phyloP scores from a whole-genome alignment of 345 rosid genomes.

The Ricinus communis region DNA sequence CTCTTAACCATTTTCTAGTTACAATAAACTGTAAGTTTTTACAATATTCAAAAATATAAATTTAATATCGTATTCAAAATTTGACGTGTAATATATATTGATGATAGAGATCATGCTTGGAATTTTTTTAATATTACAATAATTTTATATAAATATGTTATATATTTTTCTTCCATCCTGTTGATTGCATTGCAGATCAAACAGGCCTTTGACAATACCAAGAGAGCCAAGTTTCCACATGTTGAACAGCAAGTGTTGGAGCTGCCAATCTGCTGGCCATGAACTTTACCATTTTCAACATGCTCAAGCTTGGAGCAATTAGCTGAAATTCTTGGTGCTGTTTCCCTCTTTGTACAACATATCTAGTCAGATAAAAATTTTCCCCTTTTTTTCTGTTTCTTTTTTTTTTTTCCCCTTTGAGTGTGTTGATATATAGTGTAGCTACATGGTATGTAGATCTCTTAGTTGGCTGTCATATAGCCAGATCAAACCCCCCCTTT shows the following conservation, averaged over 20 bases:
- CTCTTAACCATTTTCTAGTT: no score
- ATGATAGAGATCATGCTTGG: no score
- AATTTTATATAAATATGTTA: no score
- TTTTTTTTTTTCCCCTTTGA: background rate
- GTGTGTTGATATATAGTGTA: background rate
- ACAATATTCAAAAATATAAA: no score
- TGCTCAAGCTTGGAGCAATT: slow-evolving; percentile 37
- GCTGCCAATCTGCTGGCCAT: slow-evolving; percentile 45
- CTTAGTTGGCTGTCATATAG: background rate
- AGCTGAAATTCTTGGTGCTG: background rate
- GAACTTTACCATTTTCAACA: slow-evolving; percentile 44
- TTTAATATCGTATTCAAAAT: no score
- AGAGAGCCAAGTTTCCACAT: slow-evolving; percentile 64
- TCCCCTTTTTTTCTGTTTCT: background rate
- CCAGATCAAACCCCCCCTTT: background rate
- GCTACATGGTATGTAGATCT: background rate
- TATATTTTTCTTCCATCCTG: background rate
- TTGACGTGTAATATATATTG: no score
- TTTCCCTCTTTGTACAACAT: background rate
- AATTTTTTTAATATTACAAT: no score
- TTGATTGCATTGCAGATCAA: slow-evolving; percentile 51
- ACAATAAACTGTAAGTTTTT: no score
- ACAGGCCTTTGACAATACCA: slow-evolving; percentile 64
- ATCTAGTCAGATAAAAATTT: background rate
- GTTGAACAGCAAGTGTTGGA: slow-evolving; percentile 57